These are phyloP conservation scores for Claviceps purpurea DNA, from an alignment of 2,329 filamentous ascomycete genomes.

Conservation along the genomic window DNA sequence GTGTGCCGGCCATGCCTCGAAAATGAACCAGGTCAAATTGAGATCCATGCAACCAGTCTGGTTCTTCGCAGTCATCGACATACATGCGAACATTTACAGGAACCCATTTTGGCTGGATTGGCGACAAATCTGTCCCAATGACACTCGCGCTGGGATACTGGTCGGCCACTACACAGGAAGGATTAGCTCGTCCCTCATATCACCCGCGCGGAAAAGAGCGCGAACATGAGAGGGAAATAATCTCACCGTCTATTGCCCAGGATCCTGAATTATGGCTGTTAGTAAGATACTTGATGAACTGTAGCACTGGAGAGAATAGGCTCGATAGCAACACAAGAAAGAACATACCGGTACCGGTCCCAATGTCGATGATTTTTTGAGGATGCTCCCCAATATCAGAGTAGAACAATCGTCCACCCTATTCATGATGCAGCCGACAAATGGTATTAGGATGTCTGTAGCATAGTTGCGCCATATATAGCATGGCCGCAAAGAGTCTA, in stretches of 20 bases:
- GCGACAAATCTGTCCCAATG: constrained; percentile 28
- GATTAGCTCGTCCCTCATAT: not conserved
- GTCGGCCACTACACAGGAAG: constrained; percentile 22
- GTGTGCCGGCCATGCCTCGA: constrained; percentile 32
- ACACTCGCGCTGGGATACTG: constrained; percentile 26
- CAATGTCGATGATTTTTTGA: constrained; percentile 32
- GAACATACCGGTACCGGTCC: constrained; percentile 32
- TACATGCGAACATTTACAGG: constrained; percentile 49
- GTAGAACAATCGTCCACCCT: constrained; percentile 26
- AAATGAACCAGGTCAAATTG: constrained; percentile 45
- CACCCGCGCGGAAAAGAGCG: not conserved
- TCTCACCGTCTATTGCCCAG: constrained; percentile 40
- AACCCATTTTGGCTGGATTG: constrained; percentile 34
- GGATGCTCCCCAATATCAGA: constrained; percentile 26
- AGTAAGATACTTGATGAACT: not conserved
- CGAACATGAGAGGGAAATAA: not conserved
- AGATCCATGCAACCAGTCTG: constrained; percentile 39
- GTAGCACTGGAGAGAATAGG: not conserved
- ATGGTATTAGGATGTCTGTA: not conserved
- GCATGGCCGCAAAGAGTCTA: not conserved
- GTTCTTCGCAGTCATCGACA: constrained; percentile 46
- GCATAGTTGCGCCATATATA: not conserved
- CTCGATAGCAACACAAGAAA: not conserved
- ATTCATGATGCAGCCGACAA: not conserved
- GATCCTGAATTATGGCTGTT: constrained; percentile 18